A percentile compares a stretch with the other conserved stretches of the same genome.
Conservation (phyloP, 139 green algal species). For the Klebsormidium nitens region DNA sequence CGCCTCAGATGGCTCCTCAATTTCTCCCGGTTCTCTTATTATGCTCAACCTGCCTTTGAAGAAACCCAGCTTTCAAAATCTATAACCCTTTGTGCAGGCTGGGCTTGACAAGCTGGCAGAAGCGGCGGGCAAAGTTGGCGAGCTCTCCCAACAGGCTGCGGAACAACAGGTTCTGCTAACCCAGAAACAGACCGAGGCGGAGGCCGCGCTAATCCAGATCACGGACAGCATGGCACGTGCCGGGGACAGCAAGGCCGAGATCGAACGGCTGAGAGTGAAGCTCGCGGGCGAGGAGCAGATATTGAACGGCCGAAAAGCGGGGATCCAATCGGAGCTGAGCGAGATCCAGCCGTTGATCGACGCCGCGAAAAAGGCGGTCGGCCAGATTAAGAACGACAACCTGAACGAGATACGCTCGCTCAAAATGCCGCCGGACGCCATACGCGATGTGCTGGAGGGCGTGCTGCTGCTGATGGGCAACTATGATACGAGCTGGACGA, state of each 20-base stretch:
- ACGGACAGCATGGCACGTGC: conserved; percentile 21
- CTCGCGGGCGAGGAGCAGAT: conserved; percentile 54
- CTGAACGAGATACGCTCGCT: conserved; percentile 76
- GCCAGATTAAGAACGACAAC: conserved; percentile 74
- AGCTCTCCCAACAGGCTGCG: conserved; percentile 51
- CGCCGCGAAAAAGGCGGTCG: conserved; percentile 60
- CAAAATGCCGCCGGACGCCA: conserved; percentile 62
- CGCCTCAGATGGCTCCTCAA: no score
- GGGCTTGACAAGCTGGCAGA: conserved; percentile 69
- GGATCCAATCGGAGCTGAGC: conserved; percentile 64
- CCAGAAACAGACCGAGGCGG: conserved; percentile 45
- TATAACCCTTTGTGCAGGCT: conserved; percentile 26
- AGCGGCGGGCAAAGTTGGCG: conserved; percentile 60
- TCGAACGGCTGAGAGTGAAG: neutral
- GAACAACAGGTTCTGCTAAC: conserved; percentile 55
- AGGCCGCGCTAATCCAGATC: conserved; percentile 61
- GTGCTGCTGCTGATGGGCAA: conserved; percentile 67
- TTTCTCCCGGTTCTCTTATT: no score
- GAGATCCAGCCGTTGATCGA: conserved; percentile 75
- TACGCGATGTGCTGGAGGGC: conserved; percentile 74
- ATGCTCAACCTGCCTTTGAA: neutral
- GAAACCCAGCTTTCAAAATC: neutral
- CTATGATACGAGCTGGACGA: conserved; percentile 71
- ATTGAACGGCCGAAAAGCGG: conserved; percentile 24
- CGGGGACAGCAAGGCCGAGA: conserved; percentile 21